A percentile compares a stretch with the other conserved stretches of the same genome.
These are phyloP conservation scores for Myrmaecium sp. DNA, from an alignment of 2,329 filamentous ascomycete species.

Conservation along the genomic window DNA sequence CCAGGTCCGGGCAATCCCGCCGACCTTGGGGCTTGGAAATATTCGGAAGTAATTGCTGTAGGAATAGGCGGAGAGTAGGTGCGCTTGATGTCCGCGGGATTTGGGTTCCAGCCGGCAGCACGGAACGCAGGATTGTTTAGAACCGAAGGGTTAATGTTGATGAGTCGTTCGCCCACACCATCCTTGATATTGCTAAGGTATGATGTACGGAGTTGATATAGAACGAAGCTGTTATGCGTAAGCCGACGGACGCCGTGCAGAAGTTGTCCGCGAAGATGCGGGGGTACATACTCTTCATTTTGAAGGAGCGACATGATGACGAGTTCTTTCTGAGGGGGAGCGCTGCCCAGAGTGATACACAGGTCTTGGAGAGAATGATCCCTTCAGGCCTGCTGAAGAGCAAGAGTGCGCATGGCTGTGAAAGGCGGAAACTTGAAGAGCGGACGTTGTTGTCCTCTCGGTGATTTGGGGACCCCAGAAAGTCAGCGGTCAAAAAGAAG, in stretches of 20 bases:
- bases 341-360: constrained; percentile 1
- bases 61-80: constrained; percentile 78
- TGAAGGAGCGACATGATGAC: constrained; percentile 26
- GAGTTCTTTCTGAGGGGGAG: constrained; percentile 1
- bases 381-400: constrained; percentile 18
- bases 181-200: constrained; percentile 70
- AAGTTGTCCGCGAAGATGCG: neutral
- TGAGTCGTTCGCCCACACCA: constrained; percentile 68
- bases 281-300: constrained; percentile 24
- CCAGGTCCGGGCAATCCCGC: constrained; percentile 37
- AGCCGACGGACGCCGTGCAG: neutral
- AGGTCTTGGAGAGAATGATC: constrained; percentile 3
- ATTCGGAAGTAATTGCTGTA: constrained; percentile 65
- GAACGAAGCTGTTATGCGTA: constrained; percentile 45
- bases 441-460: too few relatives aligned
- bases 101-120: constrained; percentile 62
- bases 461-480: neutral
- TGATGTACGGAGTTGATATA: constrained; percentile 65
- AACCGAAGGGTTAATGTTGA: constrained; percentile 63
- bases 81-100: constrained; percentile 59
- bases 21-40: constrained; percentile 55
- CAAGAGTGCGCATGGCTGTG: neutral
- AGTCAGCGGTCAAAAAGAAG: too few relatives aligned
- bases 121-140: constrained; percentile 70
- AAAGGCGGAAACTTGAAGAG: neutral